Base-by-base conservation (phyloP, 768 basidiomycete species). In the Omphalotus guepiniiformis region DNA sequence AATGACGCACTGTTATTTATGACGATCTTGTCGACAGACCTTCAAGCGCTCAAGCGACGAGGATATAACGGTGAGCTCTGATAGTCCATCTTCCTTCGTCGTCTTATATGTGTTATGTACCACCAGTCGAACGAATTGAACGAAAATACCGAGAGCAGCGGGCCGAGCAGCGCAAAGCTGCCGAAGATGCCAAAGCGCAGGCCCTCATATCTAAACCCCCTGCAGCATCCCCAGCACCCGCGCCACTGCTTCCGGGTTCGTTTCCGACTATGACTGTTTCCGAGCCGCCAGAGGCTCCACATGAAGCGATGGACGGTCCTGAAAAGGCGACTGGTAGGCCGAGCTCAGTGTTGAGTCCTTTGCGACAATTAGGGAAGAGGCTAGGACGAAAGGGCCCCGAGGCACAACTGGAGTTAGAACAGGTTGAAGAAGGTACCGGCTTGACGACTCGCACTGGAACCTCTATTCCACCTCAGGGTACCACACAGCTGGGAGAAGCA, bases 1-100 rank as follows among this genome's bases (percentile, higher is more conserved):
- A 91, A 93, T 58, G 95, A 99, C 61, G 80, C 88, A 0, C 71
- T 99, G 6, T 62, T 98, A 6, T 85, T 98, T 55, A 88, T 91
- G 80, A 96, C 93, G 0, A 91, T 99, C 44, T 74, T 99, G 15
- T 91, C 92, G 0, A 97, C 94, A 0, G 91, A 94, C 53, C 66
- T 97, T 32, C 78, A 81, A 49, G 82, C 90, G 2, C 63, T 96
- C 52, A 85, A 83, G 57, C 72, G 92, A 30, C 73, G 92, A 53
- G 93, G 92, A 4, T 94, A 91, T 60, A 91, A 93, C 56, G 85
- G 89, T 87, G 53, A 3, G 70, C n/a, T n/a, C 16, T 28, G 11
- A 38, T 15, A 42, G 26, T 12, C 15, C 41, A 12, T 25, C n/a
- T 16, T 15, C 35, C n/a, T n/a, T n/a, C n/a, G n/a, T n/a, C n/a